Conservation (phyloP, 2,329 filamentous ascomycete species). For the Talaromyces funiculosus region DNA sequence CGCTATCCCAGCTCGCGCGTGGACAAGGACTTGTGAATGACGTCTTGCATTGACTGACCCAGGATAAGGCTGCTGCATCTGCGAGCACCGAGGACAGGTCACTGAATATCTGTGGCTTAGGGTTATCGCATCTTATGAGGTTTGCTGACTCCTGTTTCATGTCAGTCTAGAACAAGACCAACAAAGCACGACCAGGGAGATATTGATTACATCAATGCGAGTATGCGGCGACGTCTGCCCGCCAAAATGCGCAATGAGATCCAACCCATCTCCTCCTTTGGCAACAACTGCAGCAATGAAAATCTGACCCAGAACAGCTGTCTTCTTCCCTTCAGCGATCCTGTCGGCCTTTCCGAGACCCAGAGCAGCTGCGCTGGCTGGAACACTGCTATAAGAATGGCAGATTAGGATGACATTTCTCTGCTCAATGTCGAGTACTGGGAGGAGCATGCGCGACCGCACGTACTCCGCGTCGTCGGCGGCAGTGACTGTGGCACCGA, state of each 20-base stretch:
- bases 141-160: slow-evolving; percentile 10
- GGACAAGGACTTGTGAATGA: slow-evolving; percentile 9
- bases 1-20: slow-evolving; percentile 5
- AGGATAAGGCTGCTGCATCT: slow-evolving; percentile 10
- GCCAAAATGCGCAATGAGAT: slow-evolving; percentile 14
- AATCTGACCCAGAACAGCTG: slow-evolving; percentile 19
- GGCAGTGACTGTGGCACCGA: slow-evolving; percentile 7
- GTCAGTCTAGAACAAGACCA: background rate
- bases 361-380: slow-evolving; percentile 2
- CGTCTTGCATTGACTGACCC: slow-evolving; percentile 10
- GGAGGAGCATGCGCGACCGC: slow-evolving; percentile 6
- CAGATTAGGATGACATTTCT: slow-evolving; percentile 7
- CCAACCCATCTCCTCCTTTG: slow-evolving; percentile 13
- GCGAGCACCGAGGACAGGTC: slow-evolving; percentile 13
- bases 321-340: slow-evolving; percentile 12
- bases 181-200: too few relatives aligned
- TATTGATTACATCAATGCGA: slow-evolving; percentile 13
- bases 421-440: slow-evolving; percentile 5
- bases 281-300: slow-evolving; percentile 15
- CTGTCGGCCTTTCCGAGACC: slow-evolving; percentile 10
- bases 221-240: slow-evolving; percentile 13
- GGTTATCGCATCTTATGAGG: slow-evolving; percentile 15
- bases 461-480: slow-evolving; percentile 9
- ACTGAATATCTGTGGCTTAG: slow-evolving; percentile 14
- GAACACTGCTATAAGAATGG: slow-evolving; percentile 9